Conservation (phyloP, 2,329 filamentous ascomycete genomes). For the Alternaria atra region DNA sequence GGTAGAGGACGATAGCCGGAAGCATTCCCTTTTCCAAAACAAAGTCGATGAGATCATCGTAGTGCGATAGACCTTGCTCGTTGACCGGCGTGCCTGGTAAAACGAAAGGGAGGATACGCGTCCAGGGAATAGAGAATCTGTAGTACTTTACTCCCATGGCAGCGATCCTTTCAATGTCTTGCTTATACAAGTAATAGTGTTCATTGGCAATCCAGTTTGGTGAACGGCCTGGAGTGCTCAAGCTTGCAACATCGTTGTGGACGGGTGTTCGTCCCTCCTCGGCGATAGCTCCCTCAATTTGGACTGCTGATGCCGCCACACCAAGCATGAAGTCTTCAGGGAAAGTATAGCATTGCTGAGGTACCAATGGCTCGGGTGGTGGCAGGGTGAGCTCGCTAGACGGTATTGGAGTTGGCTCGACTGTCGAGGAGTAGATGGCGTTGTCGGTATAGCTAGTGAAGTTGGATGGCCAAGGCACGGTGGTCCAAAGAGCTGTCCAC, state of each 20-base stretch:
- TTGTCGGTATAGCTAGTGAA: slow-evolving; percentile 37
- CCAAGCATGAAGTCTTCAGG: slow-evolving; percentile 56
- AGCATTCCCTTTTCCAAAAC: slow-evolving; percentile 60
- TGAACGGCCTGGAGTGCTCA: slow-evolving; percentile 17
- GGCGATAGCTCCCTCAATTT: slow-evolving; percentile 45
- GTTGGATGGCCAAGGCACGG: slow-evolving; percentile 42
- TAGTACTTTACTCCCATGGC: slow-evolving; percentile 62
- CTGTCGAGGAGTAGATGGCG: slow-evolving; percentile 61
- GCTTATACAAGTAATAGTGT: slow-evolving; percentile 66
- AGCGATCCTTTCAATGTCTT: slow-evolving; percentile 64
- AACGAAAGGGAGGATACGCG: slow-evolving; percentile 63
- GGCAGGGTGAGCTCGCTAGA: slow-evolving; percentile 65
- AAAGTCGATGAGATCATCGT: slow-evolving; percentile 63
- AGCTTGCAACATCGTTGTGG: slow-evolving; percentile 27
- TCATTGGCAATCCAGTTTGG: slow-evolving; percentile 54
- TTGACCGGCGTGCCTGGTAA: slow-evolving; percentile 62
- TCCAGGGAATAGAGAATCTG: slow-evolving; percentile 64
- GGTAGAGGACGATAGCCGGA: slow-evolving; percentile 60
- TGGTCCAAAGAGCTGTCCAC: slow-evolving; percentile 51
- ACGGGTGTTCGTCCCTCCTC: slow-evolving; percentile 40
- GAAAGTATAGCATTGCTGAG: slow-evolving; percentile 61
- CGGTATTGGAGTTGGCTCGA: slow-evolving; percentile 64
- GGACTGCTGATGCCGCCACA: slow-evolving; percentile 38
- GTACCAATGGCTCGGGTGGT: slow-evolving; percentile 61
- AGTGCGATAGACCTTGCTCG: slow-evolving; percentile 61